A percentile compares a stretch with the other conserved stretches of the same genome.
phyloP scores from a whole-genome alignment of 306 rosid species.

The Hippophae gyantsensis region DNA sequence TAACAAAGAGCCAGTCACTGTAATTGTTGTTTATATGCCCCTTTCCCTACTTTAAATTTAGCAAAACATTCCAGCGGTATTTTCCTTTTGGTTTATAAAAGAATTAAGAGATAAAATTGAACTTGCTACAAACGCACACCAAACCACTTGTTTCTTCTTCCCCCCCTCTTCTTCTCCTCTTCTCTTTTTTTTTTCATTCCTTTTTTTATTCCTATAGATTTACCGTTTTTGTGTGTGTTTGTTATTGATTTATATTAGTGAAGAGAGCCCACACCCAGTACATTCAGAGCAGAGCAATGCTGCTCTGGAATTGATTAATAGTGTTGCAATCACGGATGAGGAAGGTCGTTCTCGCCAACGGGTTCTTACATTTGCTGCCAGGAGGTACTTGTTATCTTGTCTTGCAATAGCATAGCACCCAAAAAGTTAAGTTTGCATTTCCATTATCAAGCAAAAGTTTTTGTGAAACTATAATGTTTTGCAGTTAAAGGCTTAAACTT shows the following conservation, averaged over 20 bases:
- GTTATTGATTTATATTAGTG: slow-evolving; percentile 32
- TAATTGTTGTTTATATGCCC: neutral
- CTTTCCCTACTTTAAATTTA: neutral
- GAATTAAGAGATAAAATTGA: too few relatives aligned
- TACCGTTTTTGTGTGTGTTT: neutral
- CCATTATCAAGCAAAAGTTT: neutral
- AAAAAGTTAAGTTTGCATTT: neutral
- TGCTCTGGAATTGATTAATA: slow-evolving; percentile 85
- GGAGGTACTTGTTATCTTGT: slow-evolving; percentile 43
- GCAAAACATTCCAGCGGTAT: neutral
- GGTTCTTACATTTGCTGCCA: slow-evolving; percentile 95
- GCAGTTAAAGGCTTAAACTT: neutral
- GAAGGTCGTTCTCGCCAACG: slow-evolving; percentile 96
- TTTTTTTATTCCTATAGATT: too few relatives aligned
- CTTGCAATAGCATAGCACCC: neutral
- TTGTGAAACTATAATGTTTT: too few relatives aligned
- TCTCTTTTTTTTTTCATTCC: too few relatives aligned
- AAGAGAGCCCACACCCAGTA: slow-evolving; percentile 50
- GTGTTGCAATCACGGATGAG: slow-evolving; percentile 77
- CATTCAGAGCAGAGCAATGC: slow-evolving; percentile 53
- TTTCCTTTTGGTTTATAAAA: too few relatives aligned
- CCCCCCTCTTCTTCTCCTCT: too few relatives aligned
- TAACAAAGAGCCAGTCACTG: neutral
- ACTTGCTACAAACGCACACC: too few relatives aligned
- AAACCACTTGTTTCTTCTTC: too few relatives aligned